phyloP scores from a whole-genome alignment of 1,284 basidiomycete genomes.

The Trametes sp. region DNA sequence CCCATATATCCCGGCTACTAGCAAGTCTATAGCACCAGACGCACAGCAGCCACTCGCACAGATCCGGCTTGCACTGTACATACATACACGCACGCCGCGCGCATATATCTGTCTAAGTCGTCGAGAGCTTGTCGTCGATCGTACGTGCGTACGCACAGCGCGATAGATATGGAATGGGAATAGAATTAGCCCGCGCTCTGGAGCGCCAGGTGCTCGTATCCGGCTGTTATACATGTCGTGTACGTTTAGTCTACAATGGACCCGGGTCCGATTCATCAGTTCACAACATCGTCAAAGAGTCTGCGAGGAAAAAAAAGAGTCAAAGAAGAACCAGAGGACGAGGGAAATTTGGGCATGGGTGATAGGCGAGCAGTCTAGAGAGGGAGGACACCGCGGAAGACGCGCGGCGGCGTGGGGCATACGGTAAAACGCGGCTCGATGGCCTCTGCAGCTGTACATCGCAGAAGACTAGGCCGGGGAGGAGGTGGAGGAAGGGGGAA shows the following conservation, averaged over 20 bases:
- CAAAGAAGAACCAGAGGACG: background rate
- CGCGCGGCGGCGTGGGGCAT: background rate
- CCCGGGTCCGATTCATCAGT: constrained; percentile 12
- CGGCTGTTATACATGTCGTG: constrained; percentile 37
- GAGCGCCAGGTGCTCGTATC: constrained; percentile 32
- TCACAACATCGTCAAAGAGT: constrained; percentile 16
- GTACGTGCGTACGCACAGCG: too few relatives aligned
- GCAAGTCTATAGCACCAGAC: background rate
- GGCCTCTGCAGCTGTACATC: background rate
- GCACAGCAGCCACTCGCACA: background rate
- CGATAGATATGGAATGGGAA: background rate
- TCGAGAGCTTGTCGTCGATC: too few relatives aligned
- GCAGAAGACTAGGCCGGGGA: background rate
- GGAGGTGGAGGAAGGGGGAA: background rate
- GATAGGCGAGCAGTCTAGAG: background rate
- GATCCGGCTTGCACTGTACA: background rate
- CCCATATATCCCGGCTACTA: background rate
- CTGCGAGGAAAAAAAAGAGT: background rate
- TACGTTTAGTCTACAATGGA: constrained; percentile 38
- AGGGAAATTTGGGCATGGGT: background rate
- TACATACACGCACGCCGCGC: background rate
- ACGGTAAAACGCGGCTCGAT: too few relatives aligned
- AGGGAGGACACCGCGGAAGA: background rate
- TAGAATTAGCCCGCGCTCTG: constrained; percentile 1
- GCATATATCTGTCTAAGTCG: too few relatives aligned